Conservation (phyloP, 495 filamentous ascomycete species). For the Astrothelium subdiscretum region DNA sequence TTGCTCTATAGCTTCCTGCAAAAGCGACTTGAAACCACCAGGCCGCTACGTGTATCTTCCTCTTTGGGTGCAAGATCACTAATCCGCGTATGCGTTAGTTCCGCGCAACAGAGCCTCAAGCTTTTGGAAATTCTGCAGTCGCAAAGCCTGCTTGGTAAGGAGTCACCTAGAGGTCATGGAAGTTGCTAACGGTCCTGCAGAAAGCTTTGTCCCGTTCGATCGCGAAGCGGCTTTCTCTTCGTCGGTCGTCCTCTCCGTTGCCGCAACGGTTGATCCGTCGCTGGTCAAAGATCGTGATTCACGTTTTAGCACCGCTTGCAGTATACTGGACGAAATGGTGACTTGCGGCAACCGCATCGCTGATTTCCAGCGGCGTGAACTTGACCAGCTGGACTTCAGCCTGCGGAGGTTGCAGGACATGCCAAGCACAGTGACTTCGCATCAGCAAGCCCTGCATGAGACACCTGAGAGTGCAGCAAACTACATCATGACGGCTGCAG, state of each 20-base stretch:
- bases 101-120: constrained; percentile 31
- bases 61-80: constrained; percentile 27
- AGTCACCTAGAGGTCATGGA: not conserved
- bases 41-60: constrained; percentile 21
- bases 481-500: not conserved
- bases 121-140: constrained; percentile 29
- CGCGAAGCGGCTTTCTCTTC: constrained; percentile 31
- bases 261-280: constrained; percentile 25
- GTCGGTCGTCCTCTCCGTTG: constrained; percentile 24
- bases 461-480: not conserved
- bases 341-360: constrained; percentile 31
- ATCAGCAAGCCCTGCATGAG: not conserved
- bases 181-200: constrained; percentile 13
- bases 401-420: not conserved
- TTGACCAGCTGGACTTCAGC: not conserved
- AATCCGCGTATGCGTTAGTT: constrained; percentile 34
- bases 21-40: constrained; percentile 26
- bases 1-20: constrained; percentile 32
- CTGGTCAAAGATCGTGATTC: constrained; percentile 20
- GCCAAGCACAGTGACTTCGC: not conserved
- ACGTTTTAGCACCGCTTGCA: constrained; percentile 29
- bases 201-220: constrained; percentile 37
- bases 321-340: constrained; percentile 35
- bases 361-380: constrained; percentile 5
- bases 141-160: constrained; percentile 33